These are phyloP conservation scores for Lepidium campestre DNA, from an alignment of 441 rosid species.

Conservation along the genomic window DNA sequence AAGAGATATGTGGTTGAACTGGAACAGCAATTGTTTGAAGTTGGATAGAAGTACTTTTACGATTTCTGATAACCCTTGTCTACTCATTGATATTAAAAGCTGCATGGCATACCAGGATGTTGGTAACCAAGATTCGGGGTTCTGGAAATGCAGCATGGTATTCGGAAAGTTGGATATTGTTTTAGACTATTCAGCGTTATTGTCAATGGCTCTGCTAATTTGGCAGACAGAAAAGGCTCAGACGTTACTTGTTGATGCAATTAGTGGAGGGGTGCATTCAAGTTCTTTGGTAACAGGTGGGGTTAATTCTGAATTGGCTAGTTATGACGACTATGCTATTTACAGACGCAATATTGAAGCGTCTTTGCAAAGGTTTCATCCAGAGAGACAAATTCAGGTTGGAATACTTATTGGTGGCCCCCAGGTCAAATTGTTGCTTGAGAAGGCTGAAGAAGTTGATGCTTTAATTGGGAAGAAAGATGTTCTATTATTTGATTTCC, in stretches of 20 bases:
- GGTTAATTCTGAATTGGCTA: conserved; percentile 35
- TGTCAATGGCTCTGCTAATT: conserved; percentile 52
- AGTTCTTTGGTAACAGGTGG: conserved; percentile 25
- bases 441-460: conserved; percentile 30
- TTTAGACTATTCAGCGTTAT: conserved; percentile 49
- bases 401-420: conserved; percentile 75
- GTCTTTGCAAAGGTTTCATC: conserved; percentile 45
- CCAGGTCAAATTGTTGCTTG: conserved; percentile 41
- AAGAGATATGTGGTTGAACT: conserved; percentile 62
- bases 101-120: conserved; percentile 41
- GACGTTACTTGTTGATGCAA: conserved; percentile 30
- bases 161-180: conserved; percentile 59
- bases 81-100: conserved; percentile 61
- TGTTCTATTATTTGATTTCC: conserved; percentile 58
- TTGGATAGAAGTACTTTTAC: conserved; percentile 45
- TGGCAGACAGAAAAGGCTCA: conserved; percentile 50
- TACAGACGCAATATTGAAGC: conserved; percentile 37
- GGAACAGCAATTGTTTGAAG: conserved; percentile 42
- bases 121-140: conserved; percentile 41
- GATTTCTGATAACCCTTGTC: conserved; percentile 52
- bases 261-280: conserved; percentile 29
- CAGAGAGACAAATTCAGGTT: conserved; percentile 64
- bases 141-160: conserved; percentile 59
- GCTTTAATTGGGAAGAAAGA: conserved; percentile 33
- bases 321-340: conserved; percentile 34